Evolutionary conservation across 2,329 filamentous ascomycete genomes (phyloP), one percentile per base, ranked within the genome.

Genomic region (Malbranchea zuffiana): DNA sequence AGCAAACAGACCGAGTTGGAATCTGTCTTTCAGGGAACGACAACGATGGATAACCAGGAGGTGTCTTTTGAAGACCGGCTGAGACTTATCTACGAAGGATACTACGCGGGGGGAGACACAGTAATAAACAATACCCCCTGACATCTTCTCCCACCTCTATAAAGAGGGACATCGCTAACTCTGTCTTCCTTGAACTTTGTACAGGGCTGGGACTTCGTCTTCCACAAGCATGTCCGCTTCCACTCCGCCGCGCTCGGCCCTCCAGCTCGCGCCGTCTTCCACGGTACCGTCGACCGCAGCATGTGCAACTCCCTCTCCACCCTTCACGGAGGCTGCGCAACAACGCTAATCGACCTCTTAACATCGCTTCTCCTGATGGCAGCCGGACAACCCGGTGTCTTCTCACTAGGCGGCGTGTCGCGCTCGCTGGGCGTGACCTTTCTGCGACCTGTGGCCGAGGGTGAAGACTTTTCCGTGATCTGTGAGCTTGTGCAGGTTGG

Each of bases 271-370:
- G 56, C 53, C 35, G 52, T 52, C 4, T 63, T 53, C 37, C 50
- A 52, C 4, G 44, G 60, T 23, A 57, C 45, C 49, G 92, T 96
- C 58, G 93, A 87, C 21, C 76, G 81, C 12, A 84, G 94, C 53
- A 67, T 96, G 50, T 94, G 87, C 42, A 98, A 96, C 67, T 73
- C 82, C 44, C 62, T 95, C 51, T 88, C 87, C 26, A 96, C 94
- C 58, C 65, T 96, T 51, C 90, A 92, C 59, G 85, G 82, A n/a
- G 90, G 90, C 12, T 78, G 74, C 44, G 67, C 74, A 0, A 71
- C 80, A 2, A 78, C 78, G 0, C 57, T 85, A 3, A 78, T 83
- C 46, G 81, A 85, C 58, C 61, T 72, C 40, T 68, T 73, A 47
- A 82, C 80, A 0, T 74, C 73, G 3, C 54, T 74, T 12, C 64